Percentiles rank a stretch among this genome's conserved stretches.
These are phyloP conservation scores for Styphnolobium japonicum DNA, from an alignment of 306 rosid species.

Conservation along the genomic window DNA sequence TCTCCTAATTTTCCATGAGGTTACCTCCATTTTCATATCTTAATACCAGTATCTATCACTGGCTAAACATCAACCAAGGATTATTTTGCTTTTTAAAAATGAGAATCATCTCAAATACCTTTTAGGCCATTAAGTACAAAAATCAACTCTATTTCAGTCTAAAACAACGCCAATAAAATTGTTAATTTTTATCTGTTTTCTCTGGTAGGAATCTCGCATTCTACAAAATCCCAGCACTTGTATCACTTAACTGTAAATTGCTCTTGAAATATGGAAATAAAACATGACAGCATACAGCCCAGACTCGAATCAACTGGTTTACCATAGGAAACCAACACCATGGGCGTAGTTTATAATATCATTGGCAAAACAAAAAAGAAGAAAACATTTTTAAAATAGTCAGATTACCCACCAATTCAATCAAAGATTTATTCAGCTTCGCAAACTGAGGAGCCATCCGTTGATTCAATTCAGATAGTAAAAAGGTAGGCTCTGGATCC, in stretches of 20 bases:
- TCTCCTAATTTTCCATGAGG: too few species aligned
- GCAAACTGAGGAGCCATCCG: constrained; percentile 86
- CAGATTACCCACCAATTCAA: constrained; percentile 60
- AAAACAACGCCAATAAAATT: background rate
- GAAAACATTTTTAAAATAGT: background rate
- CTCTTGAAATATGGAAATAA: background rate
- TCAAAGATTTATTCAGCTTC: constrained; percentile 81
- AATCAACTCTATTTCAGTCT: background rate
- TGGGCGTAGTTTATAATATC: background rate
- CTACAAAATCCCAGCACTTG: background rate
- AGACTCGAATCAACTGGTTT: background rate
- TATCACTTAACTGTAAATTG: background rate
- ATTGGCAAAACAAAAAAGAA: background rate
- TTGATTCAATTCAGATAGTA: constrained; percentile 78
- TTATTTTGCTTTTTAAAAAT: background rate
- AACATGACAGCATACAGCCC: background rate
- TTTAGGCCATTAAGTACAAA: background rate
- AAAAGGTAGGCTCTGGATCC: constrained; percentile 69
- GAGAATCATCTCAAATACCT: background rate
- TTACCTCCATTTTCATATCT: too few species aligned
- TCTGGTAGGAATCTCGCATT: background rate
- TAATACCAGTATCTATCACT: too few species aligned
- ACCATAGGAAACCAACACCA: constrained; percentile 14
- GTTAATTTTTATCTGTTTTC: background rate
- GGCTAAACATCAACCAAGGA: background rate